Evolutionary conservation across 176 grass and related monocot genomes (phyloP), one percentile per base, ranked within the genome.

Genomic region (Ensete glaucum): DNA sequence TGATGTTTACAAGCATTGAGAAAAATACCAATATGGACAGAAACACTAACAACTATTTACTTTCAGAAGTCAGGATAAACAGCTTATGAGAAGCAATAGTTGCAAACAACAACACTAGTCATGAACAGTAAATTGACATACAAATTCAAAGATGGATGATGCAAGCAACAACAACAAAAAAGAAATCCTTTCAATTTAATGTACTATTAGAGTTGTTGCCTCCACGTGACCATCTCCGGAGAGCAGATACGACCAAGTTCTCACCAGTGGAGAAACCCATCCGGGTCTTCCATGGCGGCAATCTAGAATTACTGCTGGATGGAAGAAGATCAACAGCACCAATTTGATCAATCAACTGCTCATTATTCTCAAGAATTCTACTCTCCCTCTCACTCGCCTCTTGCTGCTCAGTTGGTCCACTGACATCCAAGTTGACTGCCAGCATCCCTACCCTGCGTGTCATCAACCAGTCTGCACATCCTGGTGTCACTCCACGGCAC

Each of bases 381-480:
- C 82, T 92, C 82, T 87, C 90, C 49, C 84, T 80, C 9, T 81
- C 17, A 19, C 83, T 85, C 24, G 77, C 84, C 77, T 88, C 89
- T 51, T 80, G 89, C 75, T 81, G 60, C 48, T 87, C 84, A 57
- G 51, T 62, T 11, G 34, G 13, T 52, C 10, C 85, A 53, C 72
- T 79, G 2, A 74, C 81, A 67, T 99, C 95, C 66, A 94, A 81
- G 79, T 85, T 94, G 64, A 99, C 83, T 49, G 88, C 74, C 22
- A 99, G 79, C 1, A 84, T 49, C 11, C 86, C 90, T 17, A 82
- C 71, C 24, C 95, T 82, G 57, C 83, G 73, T 51, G 64, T 78
- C 76, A 86, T 78, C 48, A 99, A 86, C 56, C 82, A 84, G 53
- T 99, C 90, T 10, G 85, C 88, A 79, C 90, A 99, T 80, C 91